phyloP scores from a whole-genome alignment of 805 yeast species.

The Yarrowia porcina region DNA sequence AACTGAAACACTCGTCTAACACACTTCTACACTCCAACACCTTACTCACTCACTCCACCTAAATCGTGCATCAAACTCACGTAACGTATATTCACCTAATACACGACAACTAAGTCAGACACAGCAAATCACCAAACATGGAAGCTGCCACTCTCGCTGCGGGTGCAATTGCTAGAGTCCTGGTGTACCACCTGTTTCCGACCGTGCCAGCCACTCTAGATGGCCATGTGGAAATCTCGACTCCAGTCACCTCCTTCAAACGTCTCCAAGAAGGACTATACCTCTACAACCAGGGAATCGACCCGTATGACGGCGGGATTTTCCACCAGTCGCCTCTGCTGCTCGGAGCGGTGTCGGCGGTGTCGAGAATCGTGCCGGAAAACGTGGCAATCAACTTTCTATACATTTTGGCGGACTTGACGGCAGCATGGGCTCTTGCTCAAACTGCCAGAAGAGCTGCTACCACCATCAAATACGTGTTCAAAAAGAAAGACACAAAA shows the following conservation, averaged over 20 bases:
- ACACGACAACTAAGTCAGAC: no score
- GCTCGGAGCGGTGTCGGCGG: slow-evolving; percentile 47
- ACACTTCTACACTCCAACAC: no score
- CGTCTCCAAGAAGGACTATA: slow-evolving; percentile 63
- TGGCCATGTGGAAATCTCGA: slow-evolving; percentile 60
- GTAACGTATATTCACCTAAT: background rate
- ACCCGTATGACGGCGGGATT: slow-evolving; percentile 80
- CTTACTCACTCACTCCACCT: no score
- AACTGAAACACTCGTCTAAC: no score
- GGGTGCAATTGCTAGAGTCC: slow-evolving; percentile 32
- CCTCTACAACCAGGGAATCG: slow-evolving; percentile 52
- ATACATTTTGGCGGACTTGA: slow-evolving; percentile 58
- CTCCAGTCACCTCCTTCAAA: slow-evolving; percentile 70
- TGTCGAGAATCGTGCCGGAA: slow-evolving; percentile 33
- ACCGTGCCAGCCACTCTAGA: slow-evolving; percentile 40
- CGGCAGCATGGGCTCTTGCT: slow-evolving; percentile 54
- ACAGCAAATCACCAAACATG: no score
- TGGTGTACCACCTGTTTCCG: slow-evolving; percentile 32
- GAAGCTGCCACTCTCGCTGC: slow-evolving; percentile 25
- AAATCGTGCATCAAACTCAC: no score
- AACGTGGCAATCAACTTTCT: slow-evolving; percentile 39
- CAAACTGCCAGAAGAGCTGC: slow-evolving; percentile 41
- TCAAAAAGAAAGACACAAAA: slow-evolving; percentile 32
- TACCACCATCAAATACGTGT: slow-evolving; percentile 24
- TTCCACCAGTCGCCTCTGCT: slow-evolving; percentile 82